phyloP scores from a whole-genome alignment of 345 rosid species.

The Kandelia obovata region DNA sequence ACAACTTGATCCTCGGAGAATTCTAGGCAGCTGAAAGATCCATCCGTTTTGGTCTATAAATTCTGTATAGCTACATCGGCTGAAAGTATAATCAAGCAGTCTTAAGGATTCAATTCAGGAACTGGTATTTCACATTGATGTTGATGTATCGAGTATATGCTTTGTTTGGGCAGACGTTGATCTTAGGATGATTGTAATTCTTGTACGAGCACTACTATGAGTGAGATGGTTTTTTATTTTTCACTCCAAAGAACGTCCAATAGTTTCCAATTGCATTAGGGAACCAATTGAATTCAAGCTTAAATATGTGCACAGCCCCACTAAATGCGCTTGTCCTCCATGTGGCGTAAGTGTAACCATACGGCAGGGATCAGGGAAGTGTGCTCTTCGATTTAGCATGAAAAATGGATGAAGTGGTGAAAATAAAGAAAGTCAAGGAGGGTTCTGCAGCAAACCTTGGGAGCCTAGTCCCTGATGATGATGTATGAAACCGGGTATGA shows the following conservation, averaged over 20 bases:
- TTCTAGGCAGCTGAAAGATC: conserved; percentile 42
- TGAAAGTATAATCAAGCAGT: conserved; percentile 7
- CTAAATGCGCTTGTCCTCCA: no score
- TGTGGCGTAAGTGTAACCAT: no score
- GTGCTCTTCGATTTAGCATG: no score
- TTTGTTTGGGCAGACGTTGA: conserved; percentile 7
- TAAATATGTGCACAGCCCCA: no score
- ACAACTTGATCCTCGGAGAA: conserved; percentile 88
- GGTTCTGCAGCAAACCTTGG: no score
- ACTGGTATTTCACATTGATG: conserved; percentile 1
- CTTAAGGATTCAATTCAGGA: not conserved
- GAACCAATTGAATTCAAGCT: no score
- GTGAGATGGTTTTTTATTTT: not conserved
- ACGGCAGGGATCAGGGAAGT: no score
- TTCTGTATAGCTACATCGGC: conserved; percentile 23
- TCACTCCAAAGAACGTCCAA: not conserved
- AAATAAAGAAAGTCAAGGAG: no score
- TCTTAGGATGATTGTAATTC: not conserved
- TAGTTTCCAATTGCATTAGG: no score
- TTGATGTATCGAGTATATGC: conserved; percentile 6
- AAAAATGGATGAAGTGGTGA: no score
- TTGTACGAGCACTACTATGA: not conserved
- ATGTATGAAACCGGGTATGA: no score
- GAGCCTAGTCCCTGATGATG: no score
- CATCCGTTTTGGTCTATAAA: conserved; percentile 7